Evolutionary conservation across 164 flowering plant genomes (phyloP).

Genomic region (Berberis thunbergii): DNA sequence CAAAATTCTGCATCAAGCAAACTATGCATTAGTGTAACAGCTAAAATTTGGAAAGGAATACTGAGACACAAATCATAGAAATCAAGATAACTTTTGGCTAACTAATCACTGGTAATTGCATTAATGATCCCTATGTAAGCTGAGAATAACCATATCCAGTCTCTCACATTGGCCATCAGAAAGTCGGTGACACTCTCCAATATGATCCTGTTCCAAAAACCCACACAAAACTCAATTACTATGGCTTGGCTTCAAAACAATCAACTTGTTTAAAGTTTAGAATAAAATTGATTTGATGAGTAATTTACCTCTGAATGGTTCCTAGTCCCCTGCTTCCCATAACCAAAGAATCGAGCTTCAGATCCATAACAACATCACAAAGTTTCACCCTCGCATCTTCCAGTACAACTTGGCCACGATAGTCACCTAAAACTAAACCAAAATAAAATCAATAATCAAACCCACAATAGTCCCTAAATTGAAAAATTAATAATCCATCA

Average conservation of each 20-base stretch:
- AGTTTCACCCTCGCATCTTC: slow-evolving; percentile 83
- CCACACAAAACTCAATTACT: neutral
- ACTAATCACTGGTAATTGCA: too few relatives aligned
- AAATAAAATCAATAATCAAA: neutral
- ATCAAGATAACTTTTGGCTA: too few relatives aligned
- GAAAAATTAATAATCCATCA: too few relatives aligned
- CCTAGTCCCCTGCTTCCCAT: slow-evolving; percentile 90
- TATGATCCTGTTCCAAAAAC: slow-evolving; percentile 31
- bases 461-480: too few relatives aligned
- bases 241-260: neutral
- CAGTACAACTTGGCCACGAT: slow-evolving; percentile 67
- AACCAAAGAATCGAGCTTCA: slow-evolving; percentile 54
- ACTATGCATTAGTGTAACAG: too few relatives aligned
- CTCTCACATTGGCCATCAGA: slow-evolving; percentile 23
- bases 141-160: too few relatives aligned
- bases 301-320: slow-evolving; percentile 39
- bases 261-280: neutral
- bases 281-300: neutral
- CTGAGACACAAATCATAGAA: too few relatives aligned
- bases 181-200: slow-evolving; percentile 61
- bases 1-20: too few relatives aligned
- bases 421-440: slow-evolving; percentile 24
- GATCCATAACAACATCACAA: slow-evolving; percentile 34
- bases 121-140: too few relatives aligned
- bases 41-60: too few relatives aligned